Evolutionary conservation across 495 filamentous ascomycete genomes (phyloP).

Genomic region (Tetracladium setigerum): DNA sequence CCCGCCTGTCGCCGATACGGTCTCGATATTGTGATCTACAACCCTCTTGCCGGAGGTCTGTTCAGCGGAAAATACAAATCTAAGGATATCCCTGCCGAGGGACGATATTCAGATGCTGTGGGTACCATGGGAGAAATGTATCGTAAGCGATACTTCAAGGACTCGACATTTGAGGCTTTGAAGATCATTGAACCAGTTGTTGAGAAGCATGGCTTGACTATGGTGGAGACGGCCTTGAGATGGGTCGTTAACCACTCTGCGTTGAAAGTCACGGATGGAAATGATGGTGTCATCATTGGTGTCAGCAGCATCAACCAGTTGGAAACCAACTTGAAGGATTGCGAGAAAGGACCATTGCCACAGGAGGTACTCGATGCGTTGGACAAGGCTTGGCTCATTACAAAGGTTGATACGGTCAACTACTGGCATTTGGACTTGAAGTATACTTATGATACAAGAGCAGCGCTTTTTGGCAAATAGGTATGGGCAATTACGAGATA

Average conservation of each 20-base stretch:
- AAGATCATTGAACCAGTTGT: slow-evolving; percentile 64
- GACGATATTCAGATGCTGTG: slow-evolving; percentile 59
- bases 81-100: slow-evolving; percentile 54
- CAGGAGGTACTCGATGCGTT: slow-evolving; percentile 73
- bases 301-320: slow-evolving; percentile 69
- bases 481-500: too few relatives aligned
- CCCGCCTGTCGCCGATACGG: slow-evolving; percentile 77
- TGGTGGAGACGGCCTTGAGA: slow-evolving; percentile 77
- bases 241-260: slow-evolving; percentile 77
- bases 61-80: slow-evolving; percentile 83
- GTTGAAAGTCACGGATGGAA: slow-evolving; percentile 66
- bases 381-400: slow-evolving; percentile 67
- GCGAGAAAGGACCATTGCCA: slow-evolving; percentile 84
- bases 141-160: slow-evolving; percentile 73
- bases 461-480: slow-evolving; percentile 45
- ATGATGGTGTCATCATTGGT: slow-evolving; percentile 78
- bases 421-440: slow-evolving; percentile 75
- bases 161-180: slow-evolving; percentile 70
- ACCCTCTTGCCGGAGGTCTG: slow-evolving; percentile 77
- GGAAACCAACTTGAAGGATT: slow-evolving; percentile 61
- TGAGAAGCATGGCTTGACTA: slow-evolving; percentile 64
- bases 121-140: slow-evolving; percentile 52
- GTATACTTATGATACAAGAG: slow-evolving; percentile 60
- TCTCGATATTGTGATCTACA: slow-evolving; percentile 85
- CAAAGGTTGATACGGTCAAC: slow-evolving; percentile 57